Percentiles rank a stretch among this genome's conserved stretches.
Evolutionary conservation across 108 stramenopile genomes (phyloP).

Genomic region (Nannochloropsis oceanica): DNA sequence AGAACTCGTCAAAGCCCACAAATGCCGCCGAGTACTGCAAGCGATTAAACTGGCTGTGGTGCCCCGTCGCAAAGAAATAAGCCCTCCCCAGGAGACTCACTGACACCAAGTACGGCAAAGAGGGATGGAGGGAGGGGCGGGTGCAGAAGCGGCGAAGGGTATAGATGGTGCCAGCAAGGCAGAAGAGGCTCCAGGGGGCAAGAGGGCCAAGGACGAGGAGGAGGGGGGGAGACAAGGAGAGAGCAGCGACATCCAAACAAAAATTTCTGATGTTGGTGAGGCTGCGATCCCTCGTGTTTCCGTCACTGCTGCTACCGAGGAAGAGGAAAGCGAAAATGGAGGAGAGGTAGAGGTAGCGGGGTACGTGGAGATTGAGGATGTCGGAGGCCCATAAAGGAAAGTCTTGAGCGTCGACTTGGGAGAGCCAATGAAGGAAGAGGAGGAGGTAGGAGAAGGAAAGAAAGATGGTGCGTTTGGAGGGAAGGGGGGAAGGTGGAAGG

Average conservation of each 20-base stretch:
- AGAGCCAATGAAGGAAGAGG: background rate
- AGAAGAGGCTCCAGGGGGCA: background rate
- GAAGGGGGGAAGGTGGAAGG: background rate
- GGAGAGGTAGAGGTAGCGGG: background rate
- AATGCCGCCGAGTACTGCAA: constrained; percentile 35
- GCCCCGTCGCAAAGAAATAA: constrained; percentile 35
- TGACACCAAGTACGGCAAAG: background rate
- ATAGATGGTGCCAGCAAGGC: background rate
- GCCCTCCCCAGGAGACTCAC: background rate
- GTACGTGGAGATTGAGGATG: background rate
- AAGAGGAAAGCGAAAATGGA: background rate
- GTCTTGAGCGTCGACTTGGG: background rate
- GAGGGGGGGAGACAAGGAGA: background rate
- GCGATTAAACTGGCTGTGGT: constrained; percentile 35
- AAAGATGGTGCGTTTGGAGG: background rate
- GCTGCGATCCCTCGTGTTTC: background rate
- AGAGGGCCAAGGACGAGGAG: background rate
- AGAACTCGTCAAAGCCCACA: constrained; percentile 34
- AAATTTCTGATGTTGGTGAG: background rate
- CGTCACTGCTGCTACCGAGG: background rate
- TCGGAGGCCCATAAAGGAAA: background rate
- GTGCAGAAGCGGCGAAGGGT: background rate
- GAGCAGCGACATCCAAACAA: background rate
- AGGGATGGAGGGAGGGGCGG: background rate
- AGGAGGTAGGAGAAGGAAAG: background rate